phyloP scores from a whole-genome alignment of 1,284 basidiomycete species.

The Peniophora sp. region DNA sequence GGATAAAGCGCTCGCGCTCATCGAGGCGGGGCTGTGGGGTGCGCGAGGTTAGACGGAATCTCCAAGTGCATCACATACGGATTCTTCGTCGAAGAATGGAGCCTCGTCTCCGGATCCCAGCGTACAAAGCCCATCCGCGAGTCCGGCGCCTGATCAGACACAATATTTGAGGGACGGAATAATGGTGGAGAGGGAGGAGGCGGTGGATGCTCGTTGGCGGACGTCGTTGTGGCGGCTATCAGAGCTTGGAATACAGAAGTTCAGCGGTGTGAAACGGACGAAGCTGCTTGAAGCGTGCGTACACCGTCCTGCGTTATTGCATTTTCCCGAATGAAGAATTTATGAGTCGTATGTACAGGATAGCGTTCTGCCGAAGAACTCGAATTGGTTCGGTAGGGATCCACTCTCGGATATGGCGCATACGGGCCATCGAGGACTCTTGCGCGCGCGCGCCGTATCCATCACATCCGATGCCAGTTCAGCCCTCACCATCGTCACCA shows the following conservation, averaged over 20 bases:
- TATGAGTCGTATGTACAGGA: too few species aligned
- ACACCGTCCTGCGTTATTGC: too few species aligned
- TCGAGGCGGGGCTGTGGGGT: constrained; percentile 76
- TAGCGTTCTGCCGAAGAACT: too few species aligned
- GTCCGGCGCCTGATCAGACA: constrained; percentile 49
- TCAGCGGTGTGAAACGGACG: too few species aligned
- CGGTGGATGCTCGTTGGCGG: constrained; percentile 65
- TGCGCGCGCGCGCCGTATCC: too few species aligned
- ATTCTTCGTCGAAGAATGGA: constrained; percentile 75
- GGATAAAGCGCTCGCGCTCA: constrained; percentile 76
- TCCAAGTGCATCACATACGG: constrained; percentile 94
- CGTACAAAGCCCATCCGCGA: constrained; percentile 61
- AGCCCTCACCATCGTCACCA: too few species aligned
- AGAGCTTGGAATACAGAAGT: constrained; percentile 89
- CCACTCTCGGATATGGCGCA: too few species aligned
- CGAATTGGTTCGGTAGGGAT: too few species aligned
- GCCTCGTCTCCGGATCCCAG: constrained; percentile 24
- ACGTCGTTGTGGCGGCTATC: constrained; percentile 89
- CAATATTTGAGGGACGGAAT: constrained; percentile 26
- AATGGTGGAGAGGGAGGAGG: neutral
- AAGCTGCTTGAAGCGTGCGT: too few species aligned
- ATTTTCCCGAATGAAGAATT: too few species aligned
- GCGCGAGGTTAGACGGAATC: constrained; percentile 92
- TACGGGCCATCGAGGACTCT: too few species aligned
- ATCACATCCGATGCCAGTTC: too few species aligned